Evolutionary conservation across 2,329 filamentous ascomycete genomes (phyloP).

Genomic region (Hypoxylon sp.): DNA sequence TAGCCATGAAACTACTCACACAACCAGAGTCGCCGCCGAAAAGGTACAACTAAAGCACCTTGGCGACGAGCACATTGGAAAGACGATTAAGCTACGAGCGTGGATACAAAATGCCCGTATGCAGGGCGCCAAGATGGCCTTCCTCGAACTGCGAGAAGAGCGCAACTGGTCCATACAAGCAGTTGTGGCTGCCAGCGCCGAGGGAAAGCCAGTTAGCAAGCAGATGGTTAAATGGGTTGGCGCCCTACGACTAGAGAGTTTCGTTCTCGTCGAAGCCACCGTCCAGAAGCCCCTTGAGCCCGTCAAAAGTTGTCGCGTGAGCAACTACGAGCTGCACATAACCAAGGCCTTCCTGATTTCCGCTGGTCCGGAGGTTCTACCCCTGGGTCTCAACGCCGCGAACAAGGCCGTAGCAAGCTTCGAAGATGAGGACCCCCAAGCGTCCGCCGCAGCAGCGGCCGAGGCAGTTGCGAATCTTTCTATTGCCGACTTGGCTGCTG

Average conservation of each 20-base stretch:
- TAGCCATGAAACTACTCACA: conserved; percentile 70
- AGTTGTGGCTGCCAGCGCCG: conserved; percentile 76
- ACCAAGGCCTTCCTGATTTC: conserved; percentile 86
- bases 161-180: conserved; percentile 85
- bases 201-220: conserved; percentile 76
- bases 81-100: conserved; percentile 81
- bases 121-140: conserved; percentile 92
- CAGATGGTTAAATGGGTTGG: conserved; percentile 97
- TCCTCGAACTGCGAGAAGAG: conserved; percentile 86
- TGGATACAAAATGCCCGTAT: conserved; percentile 90
- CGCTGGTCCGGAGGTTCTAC: conserved; percentile 70
- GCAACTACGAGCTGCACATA: conserved; percentile 88
- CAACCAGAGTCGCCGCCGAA: conserved; percentile 70
- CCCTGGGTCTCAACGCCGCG: conserved; percentile 70
- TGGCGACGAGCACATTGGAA: conserved; percentile 74
- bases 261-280: conserved; percentile 83
- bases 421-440: conserved; percentile 67
- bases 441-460: conserved; percentile 48
- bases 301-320: conserved; percentile 88
- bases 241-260: conserved; percentile 82
- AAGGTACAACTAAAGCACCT: conserved; percentile 74
- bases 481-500: conserved; percentile 56
- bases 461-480: conserved; percentile 60
- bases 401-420: conserved; percentile 71
- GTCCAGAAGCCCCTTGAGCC: conserved; percentile 88